These are phyloP conservation scores for Mucor lusitanicus DNA, from an alignment of 371 early-diverging fungal genomes.

Conservation along the genomic window DNA sequence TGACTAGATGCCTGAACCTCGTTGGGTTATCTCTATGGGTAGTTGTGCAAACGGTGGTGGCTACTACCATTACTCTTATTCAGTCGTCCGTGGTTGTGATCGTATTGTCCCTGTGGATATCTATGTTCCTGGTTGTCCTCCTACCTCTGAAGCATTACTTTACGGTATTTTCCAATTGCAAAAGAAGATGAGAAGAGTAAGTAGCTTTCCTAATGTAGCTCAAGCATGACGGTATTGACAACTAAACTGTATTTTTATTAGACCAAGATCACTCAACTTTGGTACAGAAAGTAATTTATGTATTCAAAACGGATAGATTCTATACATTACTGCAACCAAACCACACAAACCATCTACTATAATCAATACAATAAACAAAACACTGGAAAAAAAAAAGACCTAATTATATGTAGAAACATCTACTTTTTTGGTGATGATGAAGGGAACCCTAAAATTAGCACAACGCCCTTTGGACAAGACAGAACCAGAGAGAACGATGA, in stretches of 20 bases:
- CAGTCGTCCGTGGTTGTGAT: constrained; percentile 95
- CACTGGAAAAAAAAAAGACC: neutral
- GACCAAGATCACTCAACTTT: constrained; percentile 59
- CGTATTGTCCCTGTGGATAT: constrained; percentile 96
- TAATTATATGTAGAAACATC: neutral
- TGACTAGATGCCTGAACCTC: constrained; percentile 91
- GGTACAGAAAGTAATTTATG: constrained; percentile 55
- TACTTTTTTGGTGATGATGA: neutral
- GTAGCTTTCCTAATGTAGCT: constrained; percentile 6
- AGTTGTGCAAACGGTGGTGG: constrained; percentile 98
- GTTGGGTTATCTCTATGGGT: constrained; percentile 99
- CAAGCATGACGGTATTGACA: neutral
- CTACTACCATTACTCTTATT: constrained; percentile 98
- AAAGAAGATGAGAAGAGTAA: constrained; percentile 91
- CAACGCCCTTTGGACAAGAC: neutral
- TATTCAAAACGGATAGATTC: neutral
- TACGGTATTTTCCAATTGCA: constrained; percentile 97
- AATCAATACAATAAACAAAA: constrained; percentile 2
- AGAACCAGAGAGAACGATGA: neutral
- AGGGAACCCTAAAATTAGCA: neutral
- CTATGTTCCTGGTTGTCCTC: constrained; percentile 98
- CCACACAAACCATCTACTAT: neutral
- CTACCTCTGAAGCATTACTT: constrained; percentile 94
- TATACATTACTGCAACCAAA: neutral
- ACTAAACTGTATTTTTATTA: constrained; percentile 9